Conservation (phyloP, 805 yeast species). For the Maudiozyma bulderi region DNA sequence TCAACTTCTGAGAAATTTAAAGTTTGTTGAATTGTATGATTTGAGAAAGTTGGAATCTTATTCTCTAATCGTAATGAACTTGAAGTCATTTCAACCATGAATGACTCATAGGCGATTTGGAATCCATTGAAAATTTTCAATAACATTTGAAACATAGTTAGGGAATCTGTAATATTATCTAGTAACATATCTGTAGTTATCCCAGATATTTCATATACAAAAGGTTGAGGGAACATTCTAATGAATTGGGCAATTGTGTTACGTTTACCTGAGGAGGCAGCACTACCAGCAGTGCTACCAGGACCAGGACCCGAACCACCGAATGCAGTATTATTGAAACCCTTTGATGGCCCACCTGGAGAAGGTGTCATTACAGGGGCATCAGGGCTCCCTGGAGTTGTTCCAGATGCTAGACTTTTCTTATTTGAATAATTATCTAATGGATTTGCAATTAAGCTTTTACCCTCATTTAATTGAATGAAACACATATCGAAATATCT, state of each 20-base stretch:
- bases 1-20: conserved; percentile 15
- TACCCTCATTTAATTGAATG: conserved; percentile 14
- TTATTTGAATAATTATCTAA: conserved; percentile 15
- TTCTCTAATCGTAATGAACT: neutral
- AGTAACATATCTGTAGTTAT: conserved; percentile 9
- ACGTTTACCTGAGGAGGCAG: conserved; percentile 2
- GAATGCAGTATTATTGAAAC: neutral
- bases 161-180: conserved; percentile 12
- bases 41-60: neutral
- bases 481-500: conserved; percentile 24
- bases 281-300: neutral
- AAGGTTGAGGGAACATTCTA: conserved; percentile 19
- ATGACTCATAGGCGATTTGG: conserved; percentile 10
- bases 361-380: neutral
- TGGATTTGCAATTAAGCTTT: conserved; percentile 20
- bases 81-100: conserved; percentile 8
- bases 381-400: conserved; percentile 2
- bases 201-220: conserved; percentile 14
- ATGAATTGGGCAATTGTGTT: conserved; percentile 9
- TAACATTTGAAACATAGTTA: conserved; percentile 16
- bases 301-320: neutral
- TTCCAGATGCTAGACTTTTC: conserved; percentile 20
- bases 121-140: conserved; percentile 15
- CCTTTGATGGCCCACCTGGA: neutral
- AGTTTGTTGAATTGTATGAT: conserved; percentile 8